Evolutionary conservation across 139 green algal genomes (phyloP).

Genomic region (Chlamydomonas asymmetrica): DNA sequence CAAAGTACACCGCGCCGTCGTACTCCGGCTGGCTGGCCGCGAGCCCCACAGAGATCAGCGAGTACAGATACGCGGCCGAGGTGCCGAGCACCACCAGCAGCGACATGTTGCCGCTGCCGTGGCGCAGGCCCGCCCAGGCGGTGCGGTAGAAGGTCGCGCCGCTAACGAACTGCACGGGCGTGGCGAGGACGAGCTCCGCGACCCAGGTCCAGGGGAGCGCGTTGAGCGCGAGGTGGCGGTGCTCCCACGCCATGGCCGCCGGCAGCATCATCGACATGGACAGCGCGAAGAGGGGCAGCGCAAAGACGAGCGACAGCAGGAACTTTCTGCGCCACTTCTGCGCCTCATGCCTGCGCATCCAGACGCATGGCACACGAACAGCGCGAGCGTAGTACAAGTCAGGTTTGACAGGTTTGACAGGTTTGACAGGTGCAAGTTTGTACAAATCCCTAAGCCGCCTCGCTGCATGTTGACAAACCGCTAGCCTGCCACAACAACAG

Average conservation of each 20-base stretch:
- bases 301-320: conserved; percentile 11
- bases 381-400: too few species aligned
- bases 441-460: too few species aligned
- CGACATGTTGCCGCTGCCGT: conserved; percentile 78
- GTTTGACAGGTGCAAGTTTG: too few species aligned
- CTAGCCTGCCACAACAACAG: too few species aligned
- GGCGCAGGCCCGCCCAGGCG: conserved; percentile 38
- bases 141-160: conserved; percentile 58
- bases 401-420: too few species aligned
- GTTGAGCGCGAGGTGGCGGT: neutral
- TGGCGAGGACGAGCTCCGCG: conserved; percentile 39
- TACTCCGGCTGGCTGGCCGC: conserved; percentile 6
- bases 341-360: conserved; percentile 24
- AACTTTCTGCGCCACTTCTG: conserved; percentile 17
- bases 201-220: conserved; percentile 32
- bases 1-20: conserved; percentile 73
- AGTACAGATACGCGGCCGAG: conserved; percentile 89
- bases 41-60: conserved; percentile 50
- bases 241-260: conserved; percentile 11
- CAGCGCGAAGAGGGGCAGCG: conserved; percentile 14
- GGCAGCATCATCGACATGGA: conserved; percentile 24
- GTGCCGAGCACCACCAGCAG: conserved; percentile 94
- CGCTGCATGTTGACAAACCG: too few species aligned
- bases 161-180: conserved; percentile 83
- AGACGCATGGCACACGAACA: too few species aligned